These are phyloP conservation scores for Perkinsus chesapeaki DNA, from an alignment of 169 alveolate genomes.

Conservation along the genomic window DNA sequence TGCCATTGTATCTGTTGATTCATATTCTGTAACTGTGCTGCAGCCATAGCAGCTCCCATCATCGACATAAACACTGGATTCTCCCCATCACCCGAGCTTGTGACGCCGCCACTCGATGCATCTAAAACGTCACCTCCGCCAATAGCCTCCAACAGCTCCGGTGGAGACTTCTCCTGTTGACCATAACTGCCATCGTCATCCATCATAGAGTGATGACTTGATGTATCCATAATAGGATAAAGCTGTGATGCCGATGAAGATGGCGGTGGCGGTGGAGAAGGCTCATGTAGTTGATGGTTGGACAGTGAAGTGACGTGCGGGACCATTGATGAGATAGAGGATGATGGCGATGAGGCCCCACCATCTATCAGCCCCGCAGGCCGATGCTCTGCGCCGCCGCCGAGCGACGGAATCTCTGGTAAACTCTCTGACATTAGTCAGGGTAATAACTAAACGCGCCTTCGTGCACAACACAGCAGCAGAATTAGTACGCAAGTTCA, in stretches of 20 bases:
- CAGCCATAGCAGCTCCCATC: constrained; percentile 5
- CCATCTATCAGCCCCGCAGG: background rate
- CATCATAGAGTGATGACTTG: background rate
- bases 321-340: background rate
- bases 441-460: background rate
- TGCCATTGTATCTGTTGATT: background rate
- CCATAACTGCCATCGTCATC: background rate
- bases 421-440: background rate
- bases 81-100: background rate
- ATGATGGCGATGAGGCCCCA: background rate
- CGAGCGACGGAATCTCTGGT: background rate
- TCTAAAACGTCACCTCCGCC: background rate
- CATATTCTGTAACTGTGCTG: background rate
- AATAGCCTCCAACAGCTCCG: background rate
- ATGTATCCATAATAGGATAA: background rate
- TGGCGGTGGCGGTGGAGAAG: no score
- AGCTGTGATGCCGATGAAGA: background rate
- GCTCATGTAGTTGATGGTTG: no score
- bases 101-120: background rate
- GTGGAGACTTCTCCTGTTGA: background rate
- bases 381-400: background rate
- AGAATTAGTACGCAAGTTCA: background rate
- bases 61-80: background rate
- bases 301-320: background rate
- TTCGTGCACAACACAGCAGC: background rate